These are phyloP conservation scores for Globisporangium carolinianum DNA, from an alignment of 352 stramenopile genomes.

Conservation along the genomic window DNA sequence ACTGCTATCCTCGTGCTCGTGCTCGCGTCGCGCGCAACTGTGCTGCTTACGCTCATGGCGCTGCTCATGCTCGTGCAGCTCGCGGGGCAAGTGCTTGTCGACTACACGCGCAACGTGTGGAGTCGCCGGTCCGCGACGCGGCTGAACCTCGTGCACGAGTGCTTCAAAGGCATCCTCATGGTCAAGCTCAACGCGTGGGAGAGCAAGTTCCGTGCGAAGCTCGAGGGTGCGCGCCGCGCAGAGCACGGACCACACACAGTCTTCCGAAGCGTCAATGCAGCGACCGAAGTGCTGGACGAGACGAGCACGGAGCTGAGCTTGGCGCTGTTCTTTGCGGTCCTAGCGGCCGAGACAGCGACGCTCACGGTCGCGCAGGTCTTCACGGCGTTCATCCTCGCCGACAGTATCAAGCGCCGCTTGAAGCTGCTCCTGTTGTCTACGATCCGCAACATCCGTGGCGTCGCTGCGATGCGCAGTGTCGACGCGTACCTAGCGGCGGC, in stretches of 20 bases:
- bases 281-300: not conserved
- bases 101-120: constrained; percentile 15
- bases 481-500: not conserved
- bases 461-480: constrained; percentile 1
- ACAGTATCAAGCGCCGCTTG: constrained; percentile 23
- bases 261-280: constrained; percentile 8
- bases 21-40: constrained; percentile 13
- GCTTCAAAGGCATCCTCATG: constrained; percentile 48
- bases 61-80: constrained; percentile 19
- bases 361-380: constrained; percentile 29
- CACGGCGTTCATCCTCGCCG: constrained; percentile 25
- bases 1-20: constrained; percentile 32
- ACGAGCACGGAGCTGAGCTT: constrained; percentile 23
- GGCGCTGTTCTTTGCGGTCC: constrained; percentile 29
- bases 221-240: constrained; percentile 37
- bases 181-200: constrained; percentile 89
- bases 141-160: constrained; percentile 37
- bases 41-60: constrained; percentile 4
- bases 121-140: constrained; percentile 13
- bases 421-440: constrained; percentile 10
- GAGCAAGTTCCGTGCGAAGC: constrained; percentile 50
- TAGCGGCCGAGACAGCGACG: constrained; percentile 19
- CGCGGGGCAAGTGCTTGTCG: constrained; percentile 14
- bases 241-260: constrained; percentile 21
- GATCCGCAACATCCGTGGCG: not conserved